Percentiles rank a stretch among this genome's conserved stretches.
Evolutionary conservation across 805 yeast species (phyloP).

Genomic region (Candida tammaniensis): DNA sequence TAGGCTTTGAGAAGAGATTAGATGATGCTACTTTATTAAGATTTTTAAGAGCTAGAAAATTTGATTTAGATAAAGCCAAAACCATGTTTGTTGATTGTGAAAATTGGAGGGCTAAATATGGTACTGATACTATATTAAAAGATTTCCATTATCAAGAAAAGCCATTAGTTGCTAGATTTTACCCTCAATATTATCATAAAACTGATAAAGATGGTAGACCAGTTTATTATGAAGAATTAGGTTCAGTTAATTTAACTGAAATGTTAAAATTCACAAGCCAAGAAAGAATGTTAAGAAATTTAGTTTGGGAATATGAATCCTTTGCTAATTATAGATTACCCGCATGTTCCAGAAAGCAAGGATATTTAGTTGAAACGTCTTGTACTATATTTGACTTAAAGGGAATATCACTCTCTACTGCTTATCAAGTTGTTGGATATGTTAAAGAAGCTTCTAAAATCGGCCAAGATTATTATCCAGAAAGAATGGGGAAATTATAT

Average conservation of each 20-base stretch:
- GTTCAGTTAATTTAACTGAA: constrained; percentile 82
- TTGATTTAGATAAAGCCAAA: constrained; percentile 73
- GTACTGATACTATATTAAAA: constrained; percentile 77
- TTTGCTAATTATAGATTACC: constrained; percentile 82
- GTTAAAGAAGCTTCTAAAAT: constrained; percentile 90
- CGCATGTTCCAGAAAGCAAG: constrained; percentile 84
- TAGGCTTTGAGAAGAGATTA: constrained; percentile 68
- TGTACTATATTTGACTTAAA: constrained; percentile 94
- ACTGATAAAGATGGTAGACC: constrained; percentile 97
- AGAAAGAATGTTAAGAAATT: constrained; percentile 91
- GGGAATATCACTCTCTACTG: constrained; percentile 83
- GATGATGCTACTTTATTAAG: constrained; percentile 87
- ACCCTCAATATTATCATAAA: constrained; percentile 97
- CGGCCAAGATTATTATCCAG: constrained; percentile 97
- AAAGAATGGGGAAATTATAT: constrained; percentile 97
- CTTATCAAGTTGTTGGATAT: constrained; percentile 79
- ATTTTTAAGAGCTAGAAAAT: constrained; percentile 92
- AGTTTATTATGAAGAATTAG: constrained; percentile 88
- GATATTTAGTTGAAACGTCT: constrained; percentile 83
- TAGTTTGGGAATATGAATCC: constrained; percentile 96
- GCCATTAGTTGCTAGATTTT: constrained; percentile 78
- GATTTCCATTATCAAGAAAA: constrained; percentile 92
- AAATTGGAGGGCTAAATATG: constrained; percentile 84
- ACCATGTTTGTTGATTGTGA: constrained; percentile 85
- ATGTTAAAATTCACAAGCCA: constrained; percentile 92